Percentiles rank a stretch among this genome's conserved stretches.
Conservation (phyloP, 2,329 filamentous ascomycete genomes). For the Alternaria ventricosa region DNA sequence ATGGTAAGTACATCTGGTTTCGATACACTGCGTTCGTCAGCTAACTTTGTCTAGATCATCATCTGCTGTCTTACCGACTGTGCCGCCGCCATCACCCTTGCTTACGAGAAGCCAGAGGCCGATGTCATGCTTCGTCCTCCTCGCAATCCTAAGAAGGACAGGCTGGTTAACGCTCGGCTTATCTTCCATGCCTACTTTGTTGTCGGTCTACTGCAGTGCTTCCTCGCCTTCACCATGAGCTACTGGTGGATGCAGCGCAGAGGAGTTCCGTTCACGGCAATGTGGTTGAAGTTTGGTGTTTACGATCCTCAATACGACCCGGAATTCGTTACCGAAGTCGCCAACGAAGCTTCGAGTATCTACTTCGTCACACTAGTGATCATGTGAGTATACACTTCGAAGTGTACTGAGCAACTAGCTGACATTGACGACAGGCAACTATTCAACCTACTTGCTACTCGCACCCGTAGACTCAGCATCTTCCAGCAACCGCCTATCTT, state of each 20-base stretch:
- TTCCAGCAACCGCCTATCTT: slow-evolving; percentile 74
- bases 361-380: slow-evolving; percentile 84
- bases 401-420: neutral
- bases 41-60: slow-evolving; percentile 34
- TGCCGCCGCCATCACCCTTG: slow-evolving; percentile 66
- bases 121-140: slow-evolving; percentile 75
- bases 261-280: slow-evolving; percentile 68
- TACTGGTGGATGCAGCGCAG: slow-evolving; percentile 53
- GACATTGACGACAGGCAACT: slow-evolving; percentile 62
- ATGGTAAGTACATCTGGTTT: slow-evolving; percentile 54
- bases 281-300: slow-evolving; percentile 64
- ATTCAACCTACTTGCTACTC: slow-evolving; percentile 75
- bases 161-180: slow-evolving; percentile 75
- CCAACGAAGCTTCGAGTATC: slow-evolving; percentile 72
- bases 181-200: slow-evolving; percentile 76
- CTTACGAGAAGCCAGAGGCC: slow-evolving; percentile 78
- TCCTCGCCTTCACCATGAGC: slow-evolving; percentile 53
- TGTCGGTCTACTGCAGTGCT: slow-evolving; percentile 63
- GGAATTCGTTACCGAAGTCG: slow-evolving; percentile 50
- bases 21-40: neutral
- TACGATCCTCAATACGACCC: slow-evolving; percentile 33
- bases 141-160: slow-evolving; percentile 71
- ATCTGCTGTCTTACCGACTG: slow-evolving; percentile 77
- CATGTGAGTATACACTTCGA: slow-evolving; percentile 61
- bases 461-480: slow-evolving; percentile 66